Evolutionary conservation across 257 asterid genomes (phyloP).

Genomic region (Solanum lignicaule): DNA sequence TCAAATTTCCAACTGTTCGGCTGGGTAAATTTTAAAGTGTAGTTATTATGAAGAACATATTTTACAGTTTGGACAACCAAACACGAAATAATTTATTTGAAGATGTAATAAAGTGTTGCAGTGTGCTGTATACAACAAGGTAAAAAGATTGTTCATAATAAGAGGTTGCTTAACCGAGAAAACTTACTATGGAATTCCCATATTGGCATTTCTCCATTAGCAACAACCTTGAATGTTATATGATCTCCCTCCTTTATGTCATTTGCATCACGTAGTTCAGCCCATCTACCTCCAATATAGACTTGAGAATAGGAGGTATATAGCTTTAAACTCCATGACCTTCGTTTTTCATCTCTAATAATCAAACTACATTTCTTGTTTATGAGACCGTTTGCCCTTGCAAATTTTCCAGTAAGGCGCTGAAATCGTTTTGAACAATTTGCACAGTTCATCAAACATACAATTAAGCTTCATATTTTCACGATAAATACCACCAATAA

Average conservation of each 20-base stretch:
- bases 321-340: conserved; percentile 1
- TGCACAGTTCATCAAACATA: not conserved
- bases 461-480: not conserved
- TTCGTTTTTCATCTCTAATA: not conserved
- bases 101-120: not conserved
- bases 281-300: not conserved
- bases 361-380: not conserved
- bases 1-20: not conserved
- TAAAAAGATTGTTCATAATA: not conserved
- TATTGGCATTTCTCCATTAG: not conserved
- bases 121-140: not conserved
- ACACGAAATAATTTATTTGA: not conserved
- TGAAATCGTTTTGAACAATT: not conserved
- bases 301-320: not conserved
- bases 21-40: not conserved
- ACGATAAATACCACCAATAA: not conserved
- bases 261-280: not conserved
- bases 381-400: not conserved
- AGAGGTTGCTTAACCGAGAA: not conserved
- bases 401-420: not conserved
- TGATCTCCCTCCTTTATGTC: not conserved
- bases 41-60: not conserved
- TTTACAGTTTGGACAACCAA: not conserved
- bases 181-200: not conserved
- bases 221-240: not conserved